Base-by-base conservation (phyloP, 495 filamentous ascomycete species). In the Viridothelium virens region DNA sequence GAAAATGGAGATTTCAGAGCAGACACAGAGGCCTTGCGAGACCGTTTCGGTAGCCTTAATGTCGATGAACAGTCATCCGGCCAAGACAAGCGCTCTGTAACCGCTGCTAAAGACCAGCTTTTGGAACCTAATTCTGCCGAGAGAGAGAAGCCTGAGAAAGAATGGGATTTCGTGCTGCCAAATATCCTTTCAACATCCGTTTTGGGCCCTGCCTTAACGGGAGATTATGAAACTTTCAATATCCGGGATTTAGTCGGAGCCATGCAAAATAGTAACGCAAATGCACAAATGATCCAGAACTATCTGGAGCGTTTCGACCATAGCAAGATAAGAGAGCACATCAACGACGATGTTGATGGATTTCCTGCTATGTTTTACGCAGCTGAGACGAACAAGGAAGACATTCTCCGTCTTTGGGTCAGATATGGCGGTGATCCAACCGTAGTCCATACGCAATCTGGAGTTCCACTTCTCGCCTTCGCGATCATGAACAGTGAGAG, bases 361-460 rank as follows among this genome's bases (percentile, higher is more conserved):
- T 75, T 74, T 53, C 78, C 80, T 16, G 68, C 77, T 2, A 76
- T 81, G 7, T 83, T 82, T 70, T 83, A 74, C 38, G 74, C 73
- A 2, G 78, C 78, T 12, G 80, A 71, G 3, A 75, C 74, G 14
- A 80, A 79, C 66, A 69, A 80, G 41, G 72, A 73, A 3, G 65
- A 68, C 12, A 66, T 78, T 14, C 63, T 82, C 16, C 75, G 78
- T 3, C 64, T 66, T 5, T 79, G 73, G 69, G 70, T 75, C 3
- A 66, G 71, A 9, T 70, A 71, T 33, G 79, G 79, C 25, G 48
- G 48, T 53, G 48, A 53, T 18, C 48, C 48, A 53, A 53, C 48
- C 12, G 48, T 53, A 18, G 70, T 70, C 3, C 65, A 77, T 50
- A 69, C 65, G 2, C 36, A 63, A 3, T 67, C 70, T 16, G 46